phyloP scores from a whole-genome alignment of 257 asterid genomes.

The Salvia hispanica region DNA sequence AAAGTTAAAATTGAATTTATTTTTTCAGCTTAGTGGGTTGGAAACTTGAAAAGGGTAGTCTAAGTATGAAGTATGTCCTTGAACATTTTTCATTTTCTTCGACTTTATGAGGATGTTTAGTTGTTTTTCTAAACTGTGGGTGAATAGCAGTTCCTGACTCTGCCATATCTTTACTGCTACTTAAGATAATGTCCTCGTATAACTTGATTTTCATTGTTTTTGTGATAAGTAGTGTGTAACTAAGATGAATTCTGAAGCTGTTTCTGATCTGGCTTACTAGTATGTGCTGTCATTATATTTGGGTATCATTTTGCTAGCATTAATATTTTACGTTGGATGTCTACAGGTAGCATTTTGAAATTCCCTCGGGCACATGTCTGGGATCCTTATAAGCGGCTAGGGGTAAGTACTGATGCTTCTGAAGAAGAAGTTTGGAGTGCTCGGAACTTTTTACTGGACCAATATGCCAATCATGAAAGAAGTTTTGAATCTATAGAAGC shows the following conservation, averaged over 20 bases:
- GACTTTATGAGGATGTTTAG: neutral
- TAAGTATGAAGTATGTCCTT: too few relatives aligned
- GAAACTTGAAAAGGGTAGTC: neutral
- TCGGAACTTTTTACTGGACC: slow-evolving; percentile 78
- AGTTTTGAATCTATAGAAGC: slow-evolving; percentile 86
- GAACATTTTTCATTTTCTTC: neutral
- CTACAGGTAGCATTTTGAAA: slow-evolving; percentile 54
- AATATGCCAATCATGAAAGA: slow-evolving; percentile 75
- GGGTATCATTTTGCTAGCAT: too few relatives aligned
- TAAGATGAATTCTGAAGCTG: neutral
- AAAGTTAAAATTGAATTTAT: neutral
- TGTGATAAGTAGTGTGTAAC: slow-evolving; percentile 13
- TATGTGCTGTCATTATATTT: neutral
- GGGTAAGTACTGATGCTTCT: slow-evolving; percentile 75
- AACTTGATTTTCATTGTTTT: neutral
- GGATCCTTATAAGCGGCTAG: slow-evolving; percentile 94
- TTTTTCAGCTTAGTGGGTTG: neutral
- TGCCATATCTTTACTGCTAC: neutral
- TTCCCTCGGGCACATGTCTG: slow-evolving; percentile 74
- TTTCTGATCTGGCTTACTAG: neutral
- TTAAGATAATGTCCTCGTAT: too few relatives aligned
- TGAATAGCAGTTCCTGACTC: neutral
- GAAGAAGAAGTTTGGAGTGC: slow-evolving; percentile 98
- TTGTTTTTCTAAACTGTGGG: neutral
- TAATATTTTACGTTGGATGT: slow-evolving; percentile 4